These are phyloP conservation scores for Scenedesmus sp. DNA, from an alignment of 163 green algal genomes.

Conservation along the genomic window DNA sequence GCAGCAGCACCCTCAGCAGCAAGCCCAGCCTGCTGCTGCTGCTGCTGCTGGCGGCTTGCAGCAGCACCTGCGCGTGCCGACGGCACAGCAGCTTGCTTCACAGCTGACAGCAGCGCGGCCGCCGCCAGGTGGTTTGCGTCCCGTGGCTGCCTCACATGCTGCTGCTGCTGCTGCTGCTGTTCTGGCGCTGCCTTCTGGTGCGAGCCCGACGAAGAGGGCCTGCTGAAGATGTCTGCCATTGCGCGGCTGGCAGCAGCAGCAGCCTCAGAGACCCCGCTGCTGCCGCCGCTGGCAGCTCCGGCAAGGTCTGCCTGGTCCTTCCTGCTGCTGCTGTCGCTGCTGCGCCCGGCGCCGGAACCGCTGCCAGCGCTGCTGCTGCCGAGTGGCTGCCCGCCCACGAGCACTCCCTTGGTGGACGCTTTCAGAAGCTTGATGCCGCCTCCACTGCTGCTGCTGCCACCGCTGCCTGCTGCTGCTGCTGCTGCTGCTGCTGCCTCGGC, in stretches of 20 bases:
- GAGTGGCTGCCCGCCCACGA: background rate
- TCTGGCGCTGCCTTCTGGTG: background rate
- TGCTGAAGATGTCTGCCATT: background rate
- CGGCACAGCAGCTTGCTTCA: background rate
- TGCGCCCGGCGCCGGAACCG: background rate
- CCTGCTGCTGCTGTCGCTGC: constrained; percentile 36
- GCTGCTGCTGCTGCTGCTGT: constrained; percentile 26
- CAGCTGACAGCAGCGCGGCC: background rate
- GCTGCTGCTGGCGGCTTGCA: constrained; percentile 24
- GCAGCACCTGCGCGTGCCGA: background rate
- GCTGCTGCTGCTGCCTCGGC: too few relatives aligned
- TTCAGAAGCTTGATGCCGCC: background rate
- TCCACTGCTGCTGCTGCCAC: background rate
- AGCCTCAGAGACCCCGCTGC: background rate
- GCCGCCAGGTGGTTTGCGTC: background rate
- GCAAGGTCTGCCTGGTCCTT: constrained; percentile 5
- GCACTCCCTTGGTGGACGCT: background rate
- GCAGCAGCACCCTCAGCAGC: background rate
- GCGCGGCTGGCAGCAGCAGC: constrained; percentile 22
- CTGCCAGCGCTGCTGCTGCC: constrained; percentile 8
- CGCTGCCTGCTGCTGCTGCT: background rate
- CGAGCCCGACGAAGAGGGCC: background rate
- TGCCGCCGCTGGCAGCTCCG: background rate
- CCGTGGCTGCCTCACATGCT: background rate
- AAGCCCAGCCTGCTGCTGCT: background rate